Conservation (phyloP, 2,329 filamentous ascomycete genomes). For the Incumbomyces delicatus region DNA sequence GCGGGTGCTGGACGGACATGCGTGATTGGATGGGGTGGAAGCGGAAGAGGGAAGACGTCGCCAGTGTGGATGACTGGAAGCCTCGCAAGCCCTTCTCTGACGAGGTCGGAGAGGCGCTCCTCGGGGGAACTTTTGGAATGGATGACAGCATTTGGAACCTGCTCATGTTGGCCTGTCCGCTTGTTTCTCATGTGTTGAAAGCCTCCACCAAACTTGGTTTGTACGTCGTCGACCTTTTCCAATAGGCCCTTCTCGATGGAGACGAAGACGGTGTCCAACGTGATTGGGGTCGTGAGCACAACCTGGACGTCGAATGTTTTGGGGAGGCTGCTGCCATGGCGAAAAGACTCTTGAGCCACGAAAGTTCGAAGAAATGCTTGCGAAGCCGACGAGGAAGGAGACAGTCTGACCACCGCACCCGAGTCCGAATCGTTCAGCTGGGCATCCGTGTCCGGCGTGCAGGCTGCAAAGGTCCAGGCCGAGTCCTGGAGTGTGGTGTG, state of each 20-base stretch:
- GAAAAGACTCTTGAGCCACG: constrained; percentile 65
- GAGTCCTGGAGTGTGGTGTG: constrained; percentile 45
- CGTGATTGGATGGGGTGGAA: constrained; percentile 72
- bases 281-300: constrained; percentile 68
- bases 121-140: background rate
- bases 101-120: constrained; percentile 34
- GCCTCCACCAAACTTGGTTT: constrained; percentile 68
- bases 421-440: constrained; percentile 50
- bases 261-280: constrained; percentile 77
- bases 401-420: constrained; percentile 65
- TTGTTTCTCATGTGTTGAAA: constrained; percentile 20
- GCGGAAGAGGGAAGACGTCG: constrained; percentile 69
- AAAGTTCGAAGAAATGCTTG: constrained; percentile 69
- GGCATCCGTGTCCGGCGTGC: constrained; percentile 7
- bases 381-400: constrained; percentile 61
- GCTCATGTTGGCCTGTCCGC: constrained; percentile 10
- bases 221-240: constrained; percentile 69
- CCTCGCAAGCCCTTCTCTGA: constrained; percentile 64
- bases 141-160: constrained; percentile 4
- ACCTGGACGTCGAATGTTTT: constrained; percentile 75
- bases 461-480: constrained; percentile 56
- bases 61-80: constrained; percentile 73
- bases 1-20: constrained; percentile 76
- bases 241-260: constrained; percentile 73
- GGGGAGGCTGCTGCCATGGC: constrained; percentile 60